These are phyloP conservation scores for Xylariales sp. DNA, from an alignment of 2,329 filamentous ascomycete species.

Conservation along the genomic window DNA sequence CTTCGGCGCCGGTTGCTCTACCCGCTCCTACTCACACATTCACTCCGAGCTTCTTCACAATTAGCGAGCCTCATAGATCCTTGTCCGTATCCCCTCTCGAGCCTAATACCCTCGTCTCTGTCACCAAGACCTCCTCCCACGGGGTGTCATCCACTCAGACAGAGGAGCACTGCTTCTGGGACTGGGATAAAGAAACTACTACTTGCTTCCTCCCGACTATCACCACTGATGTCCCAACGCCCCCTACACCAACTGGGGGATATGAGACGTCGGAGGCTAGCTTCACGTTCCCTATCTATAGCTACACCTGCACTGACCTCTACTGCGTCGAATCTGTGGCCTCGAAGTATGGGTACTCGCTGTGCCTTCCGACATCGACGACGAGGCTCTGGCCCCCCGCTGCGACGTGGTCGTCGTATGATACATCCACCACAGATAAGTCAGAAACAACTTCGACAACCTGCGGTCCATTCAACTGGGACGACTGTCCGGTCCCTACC, in stretches of 20 bases:
- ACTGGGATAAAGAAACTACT: conserved; percentile 12
- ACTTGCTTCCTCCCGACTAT: conserved; percentile 24
- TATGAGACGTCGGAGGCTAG: conserved; percentile 32
- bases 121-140: conserved; percentile 23
- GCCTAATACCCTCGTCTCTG: conserved; percentile 31
- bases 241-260: conserved; percentile 23
- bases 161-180: conserved; percentile 31
- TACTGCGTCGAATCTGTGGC: conserved; percentile 34
- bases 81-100: conserved; percentile 30
- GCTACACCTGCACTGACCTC: conserved; percentile 34
- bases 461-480: conserved; percentile 25
- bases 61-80: conserved; percentile 15
- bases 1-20: conserved; percentile 22
- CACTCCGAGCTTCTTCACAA: background rate
- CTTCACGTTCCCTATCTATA: conserved; percentile 15
- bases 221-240: conserved; percentile 22
- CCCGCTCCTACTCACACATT: conserved; percentile 21
- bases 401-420: background rate
- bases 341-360: conserved; percentile 25
- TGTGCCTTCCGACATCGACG: conserved; percentile 20
- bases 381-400: conserved; percentile 2
- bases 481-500: conserved; percentile 4
- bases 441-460: background rate
- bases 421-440: conserved; percentile 4
- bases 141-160: conserved; percentile 10